phyloP scores from a whole-genome alignment of 768 basidiomycete genomes.

The Russula olivacea region DNA sequence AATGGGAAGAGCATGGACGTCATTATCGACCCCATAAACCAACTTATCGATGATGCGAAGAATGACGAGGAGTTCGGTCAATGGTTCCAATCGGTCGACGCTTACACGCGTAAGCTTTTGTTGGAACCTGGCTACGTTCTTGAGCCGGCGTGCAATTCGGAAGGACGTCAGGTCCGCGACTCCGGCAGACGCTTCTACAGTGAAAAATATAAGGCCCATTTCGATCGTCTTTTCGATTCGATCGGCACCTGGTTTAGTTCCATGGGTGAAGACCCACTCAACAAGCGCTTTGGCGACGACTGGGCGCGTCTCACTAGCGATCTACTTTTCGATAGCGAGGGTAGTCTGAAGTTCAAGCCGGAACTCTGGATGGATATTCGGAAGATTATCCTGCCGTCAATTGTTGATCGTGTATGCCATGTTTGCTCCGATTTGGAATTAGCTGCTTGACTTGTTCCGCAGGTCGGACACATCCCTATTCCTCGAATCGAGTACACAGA shows the following conservation, averaged over 20 bases:
- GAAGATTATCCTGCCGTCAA: conserved; percentile 68
- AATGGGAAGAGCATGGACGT: conserved; percentile 60
- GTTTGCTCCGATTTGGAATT: background rate
- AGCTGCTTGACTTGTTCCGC: background rate
- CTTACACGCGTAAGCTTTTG: conserved; percentile 63
- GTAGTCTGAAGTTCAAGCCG: conserved; percentile 81
- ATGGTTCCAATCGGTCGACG: conserved; percentile 64
- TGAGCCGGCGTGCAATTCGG: conserved; percentile 63
- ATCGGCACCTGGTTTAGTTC: conserved; percentile 76
- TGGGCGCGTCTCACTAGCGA: conserved; percentile 78
- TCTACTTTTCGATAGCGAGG: conserved; percentile 75
- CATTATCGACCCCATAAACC: conserved; percentile 64
- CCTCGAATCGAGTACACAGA: conserved; percentile 94
- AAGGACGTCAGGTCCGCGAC: conserved; percentile 60
- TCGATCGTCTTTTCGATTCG: conserved; percentile 71
- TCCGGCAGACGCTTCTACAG: conserved; percentile 75
- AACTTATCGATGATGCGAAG: conserved; percentile 65
- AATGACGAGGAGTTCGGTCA: conserved; percentile 66
- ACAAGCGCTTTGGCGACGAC: conserved; percentile 76
- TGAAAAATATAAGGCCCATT: conserved; percentile 64
- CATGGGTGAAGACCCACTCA: conserved; percentile 80
- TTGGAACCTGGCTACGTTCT: conserved; percentile 83
- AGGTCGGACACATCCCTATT: conserved; percentile 81
- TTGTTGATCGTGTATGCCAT: conserved; percentile 61
- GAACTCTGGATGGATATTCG: conserved; percentile 86